Percentiles rank a stretch among this genome's conserved stretches.
These are phyloP conservation scores for Phaffomyces antillensis DNA, from an alignment of 805 yeast species.

Conservation along the genomic window DNA sequence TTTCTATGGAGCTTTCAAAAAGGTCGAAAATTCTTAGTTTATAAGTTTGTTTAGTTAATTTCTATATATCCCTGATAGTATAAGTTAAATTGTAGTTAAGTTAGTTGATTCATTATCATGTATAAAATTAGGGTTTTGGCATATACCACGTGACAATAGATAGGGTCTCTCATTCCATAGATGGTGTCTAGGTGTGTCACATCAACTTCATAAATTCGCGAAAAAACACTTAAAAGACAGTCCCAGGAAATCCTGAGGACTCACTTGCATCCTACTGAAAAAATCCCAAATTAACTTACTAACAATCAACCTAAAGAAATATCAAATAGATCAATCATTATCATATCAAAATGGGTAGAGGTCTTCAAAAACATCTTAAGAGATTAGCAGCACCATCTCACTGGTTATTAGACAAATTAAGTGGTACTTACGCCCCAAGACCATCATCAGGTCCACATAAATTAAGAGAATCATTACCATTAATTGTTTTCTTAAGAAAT, in stretches of 20 bases:
- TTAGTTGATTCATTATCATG: not conserved
- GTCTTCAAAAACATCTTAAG: slow-evolving; percentile 90
- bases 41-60: too few relatives aligned
- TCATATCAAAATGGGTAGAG: slow-evolving; percentile 18
- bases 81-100: too few relatives aligned
- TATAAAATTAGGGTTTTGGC: not conserved
- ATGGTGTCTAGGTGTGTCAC: not conserved
- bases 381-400: slow-evolving; percentile 99
- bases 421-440: slow-evolving; percentile 99
- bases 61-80: too few relatives aligned
- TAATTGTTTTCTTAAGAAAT: slow-evolving; percentile 95
- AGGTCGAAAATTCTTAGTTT: too few relatives aligned
- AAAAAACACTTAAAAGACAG: not conserved
- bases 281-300: slow-evolving; percentile 5
- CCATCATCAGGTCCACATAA: slow-evolving; percentile 99
- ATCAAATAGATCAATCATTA: slow-evolving; percentile 1
- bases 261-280: slow-evolving; percentile 1
- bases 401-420: slow-evolving; percentile 99
- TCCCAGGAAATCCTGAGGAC: not conserved
- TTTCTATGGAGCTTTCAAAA: not conserved
- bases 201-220: not conserved
- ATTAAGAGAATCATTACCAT: slow-evolving; percentile 96
- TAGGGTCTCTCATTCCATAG: not conserved
- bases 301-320: not conserved
- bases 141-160: not conserved